Evolutionary conservation across 2,329 filamentous ascomycete genomes (phyloP).

Genomic region (Botrytis medusae): DNA sequence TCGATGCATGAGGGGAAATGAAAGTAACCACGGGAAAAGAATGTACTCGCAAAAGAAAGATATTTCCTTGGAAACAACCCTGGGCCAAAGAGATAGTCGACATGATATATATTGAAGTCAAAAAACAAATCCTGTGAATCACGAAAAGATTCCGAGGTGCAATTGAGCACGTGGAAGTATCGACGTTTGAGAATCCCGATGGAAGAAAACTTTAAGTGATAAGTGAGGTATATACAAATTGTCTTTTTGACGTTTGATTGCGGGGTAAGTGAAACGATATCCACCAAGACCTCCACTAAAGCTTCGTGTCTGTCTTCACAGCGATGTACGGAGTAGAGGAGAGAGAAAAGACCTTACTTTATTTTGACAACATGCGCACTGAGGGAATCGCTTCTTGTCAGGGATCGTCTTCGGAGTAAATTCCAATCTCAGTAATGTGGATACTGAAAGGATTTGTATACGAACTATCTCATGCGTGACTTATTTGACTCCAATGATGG

Average conservation of each 20-base stretch:
- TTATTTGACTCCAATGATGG: neutral
- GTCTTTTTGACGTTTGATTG: neutral
- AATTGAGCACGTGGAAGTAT: neutral
- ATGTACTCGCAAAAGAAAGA: neutral
- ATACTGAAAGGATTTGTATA: neutral
- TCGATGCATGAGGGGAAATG: neutral
- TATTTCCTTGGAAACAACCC: neutral
- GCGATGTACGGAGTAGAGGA: neutral
- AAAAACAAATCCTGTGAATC: neutral
- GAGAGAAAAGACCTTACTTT: neutral
- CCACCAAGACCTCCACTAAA: neutral
- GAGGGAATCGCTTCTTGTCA: neutral
- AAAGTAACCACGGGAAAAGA: neutral
- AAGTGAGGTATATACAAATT: neutral
- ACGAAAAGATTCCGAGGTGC: neutral
- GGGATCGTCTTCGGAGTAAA: neutral
- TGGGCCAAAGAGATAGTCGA: neutral
- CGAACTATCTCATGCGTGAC: neutral
- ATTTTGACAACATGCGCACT: neutral
- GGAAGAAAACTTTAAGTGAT: neutral
- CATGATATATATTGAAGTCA: neutral
- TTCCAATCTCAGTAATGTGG: neutral
- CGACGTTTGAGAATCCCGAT: neutral
- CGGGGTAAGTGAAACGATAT: neutral
- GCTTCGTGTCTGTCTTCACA: slow-evolving; percentile 13